Conservation (phyloP, 2,329 filamentous ascomycete species). For the Colletotrichum eremochloae region DNA sequence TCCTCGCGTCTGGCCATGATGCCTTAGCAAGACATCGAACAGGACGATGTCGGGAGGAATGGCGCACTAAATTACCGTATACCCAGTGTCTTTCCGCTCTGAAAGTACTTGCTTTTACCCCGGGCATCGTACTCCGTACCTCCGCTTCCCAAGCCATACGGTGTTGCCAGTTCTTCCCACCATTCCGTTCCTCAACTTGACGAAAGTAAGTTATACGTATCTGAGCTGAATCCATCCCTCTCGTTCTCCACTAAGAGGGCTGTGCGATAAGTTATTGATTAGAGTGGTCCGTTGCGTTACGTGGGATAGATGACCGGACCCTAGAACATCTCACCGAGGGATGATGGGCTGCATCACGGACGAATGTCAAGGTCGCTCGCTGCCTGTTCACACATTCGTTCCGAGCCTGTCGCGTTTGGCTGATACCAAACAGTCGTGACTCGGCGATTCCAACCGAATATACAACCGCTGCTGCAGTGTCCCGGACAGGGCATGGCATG, state of each 20-base stretch:
- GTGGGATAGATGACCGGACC: slow-evolving; percentile 18
- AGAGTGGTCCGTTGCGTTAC: slow-evolving; percentile 35
- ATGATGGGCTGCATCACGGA: slow-evolving; percentile 1
- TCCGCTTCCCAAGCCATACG: slow-evolving; percentile 23
- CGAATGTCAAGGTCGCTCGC: slow-evolving; percentile 19
- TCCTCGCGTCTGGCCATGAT: slow-evolving; percentile 5
- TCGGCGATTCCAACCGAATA: slow-evolving; percentile 2
- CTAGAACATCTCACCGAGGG: slow-evolving; percentile 21
- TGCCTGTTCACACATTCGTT: slow-evolving; percentile 24
- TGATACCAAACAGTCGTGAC: slow-evolving; percentile 10
- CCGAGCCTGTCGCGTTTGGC: slow-evolving; percentile 20
- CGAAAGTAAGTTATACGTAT: slow-evolving; percentile 25
- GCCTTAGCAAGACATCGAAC: slow-evolving; percentile 1
- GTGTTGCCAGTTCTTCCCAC: slow-evolving; percentile 34
- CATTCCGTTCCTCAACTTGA: slow-evolving; percentile 22
- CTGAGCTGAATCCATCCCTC: slow-evolving; percentile 33
- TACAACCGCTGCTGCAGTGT: neutral
- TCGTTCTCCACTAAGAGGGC: slow-evolving; percentile 32
- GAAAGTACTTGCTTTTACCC: neutral
- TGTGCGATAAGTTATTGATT: slow-evolving; percentile 37
- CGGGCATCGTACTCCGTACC: slow-evolving; percentile 24
- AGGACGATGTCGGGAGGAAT: neutral
- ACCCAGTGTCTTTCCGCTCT: neutral
- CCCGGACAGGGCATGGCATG: slow-evolving; percentile 17
- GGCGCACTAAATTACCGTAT: neutral